Conservation (phyloP, 148 eudicot genomes). For the Suaeda aralocaspica region DNA sequence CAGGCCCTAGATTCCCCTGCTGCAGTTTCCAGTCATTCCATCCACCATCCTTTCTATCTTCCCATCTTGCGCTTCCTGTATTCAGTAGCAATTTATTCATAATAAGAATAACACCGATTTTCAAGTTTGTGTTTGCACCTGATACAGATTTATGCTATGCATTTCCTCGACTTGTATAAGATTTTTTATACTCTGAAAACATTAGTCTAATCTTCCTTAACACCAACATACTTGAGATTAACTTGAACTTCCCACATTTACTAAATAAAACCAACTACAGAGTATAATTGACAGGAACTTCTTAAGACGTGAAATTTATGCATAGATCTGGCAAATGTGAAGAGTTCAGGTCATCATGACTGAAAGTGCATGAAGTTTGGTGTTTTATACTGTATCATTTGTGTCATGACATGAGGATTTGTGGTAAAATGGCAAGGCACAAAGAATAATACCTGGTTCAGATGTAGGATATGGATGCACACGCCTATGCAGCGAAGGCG, state of each 20-base stretch:
- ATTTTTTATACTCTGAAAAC: no score
- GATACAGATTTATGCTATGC: no score
- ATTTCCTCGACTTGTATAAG: no score
- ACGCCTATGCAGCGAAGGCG: constrained; percentile 56
- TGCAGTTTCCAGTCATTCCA: constrained; percentile 95
- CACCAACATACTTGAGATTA: no score
- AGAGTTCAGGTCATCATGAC: neutral
- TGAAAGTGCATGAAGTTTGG: neutral
- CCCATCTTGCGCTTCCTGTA: constrained; percentile 86
- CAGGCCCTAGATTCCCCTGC: constrained; percentile 78
- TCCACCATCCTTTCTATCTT: constrained; percentile 74
- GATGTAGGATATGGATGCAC: constrained; percentile 72
- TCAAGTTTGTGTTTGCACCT: no score
- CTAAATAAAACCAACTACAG: no score
- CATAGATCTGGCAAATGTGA: neutral
- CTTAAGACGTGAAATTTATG: neutral
- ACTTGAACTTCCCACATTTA: no score
- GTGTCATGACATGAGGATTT: neutral
- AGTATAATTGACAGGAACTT: no score
- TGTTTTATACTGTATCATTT: neutral
- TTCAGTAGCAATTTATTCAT: neutral
- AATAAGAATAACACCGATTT: constrained; percentile 5
- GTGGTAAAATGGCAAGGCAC: neutral
- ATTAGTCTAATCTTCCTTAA: no score
- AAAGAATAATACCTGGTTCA: constrained; percentile 50